Conservation (phyloP, 192 early-diverging fungal genomes). For the Backusella australiensis region DNA sequence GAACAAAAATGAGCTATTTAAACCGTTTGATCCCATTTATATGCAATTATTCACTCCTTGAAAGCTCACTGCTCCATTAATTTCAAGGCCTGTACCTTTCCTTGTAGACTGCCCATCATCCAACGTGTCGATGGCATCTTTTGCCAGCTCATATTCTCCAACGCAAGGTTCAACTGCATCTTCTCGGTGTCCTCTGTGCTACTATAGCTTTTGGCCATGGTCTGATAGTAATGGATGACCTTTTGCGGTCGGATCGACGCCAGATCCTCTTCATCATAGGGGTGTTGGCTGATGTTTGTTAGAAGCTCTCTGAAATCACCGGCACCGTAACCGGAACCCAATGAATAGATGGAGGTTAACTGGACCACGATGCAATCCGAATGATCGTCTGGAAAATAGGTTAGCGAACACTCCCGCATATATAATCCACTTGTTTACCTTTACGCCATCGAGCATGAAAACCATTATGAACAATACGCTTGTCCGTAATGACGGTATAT, state of each 20-base stretch:
- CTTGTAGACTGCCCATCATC: neutral
- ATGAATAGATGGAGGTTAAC: neutral
- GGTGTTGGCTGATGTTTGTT: neutral
- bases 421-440: neutral
- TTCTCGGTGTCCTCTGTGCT: neutral
- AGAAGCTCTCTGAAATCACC: conserved; percentile 7
- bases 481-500: neutral
- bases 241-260: conserved; percentile 9
- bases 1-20: too few relatives aligned
- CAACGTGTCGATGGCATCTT: neutral
- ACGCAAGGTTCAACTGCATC: neutral
- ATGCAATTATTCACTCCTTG: too few relatives aligned
- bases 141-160: neutral
- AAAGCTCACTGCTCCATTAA: neutral
- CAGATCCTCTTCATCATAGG: neutral
- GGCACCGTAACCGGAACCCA: neutral
- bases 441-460: conserved; percentile 6
- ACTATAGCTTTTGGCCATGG: neutral
- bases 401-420: neutral
- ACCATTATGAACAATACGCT: neutral
- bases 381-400: neutral
- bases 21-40: too few relatives aligned
- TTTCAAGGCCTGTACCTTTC: neutral
- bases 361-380: neutral
- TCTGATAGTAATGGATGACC: neutral